Evolutionary conservation across 768 basidiomycete species (phyloP).

Genomic region (Rhizopogon vinicolor): DNA sequence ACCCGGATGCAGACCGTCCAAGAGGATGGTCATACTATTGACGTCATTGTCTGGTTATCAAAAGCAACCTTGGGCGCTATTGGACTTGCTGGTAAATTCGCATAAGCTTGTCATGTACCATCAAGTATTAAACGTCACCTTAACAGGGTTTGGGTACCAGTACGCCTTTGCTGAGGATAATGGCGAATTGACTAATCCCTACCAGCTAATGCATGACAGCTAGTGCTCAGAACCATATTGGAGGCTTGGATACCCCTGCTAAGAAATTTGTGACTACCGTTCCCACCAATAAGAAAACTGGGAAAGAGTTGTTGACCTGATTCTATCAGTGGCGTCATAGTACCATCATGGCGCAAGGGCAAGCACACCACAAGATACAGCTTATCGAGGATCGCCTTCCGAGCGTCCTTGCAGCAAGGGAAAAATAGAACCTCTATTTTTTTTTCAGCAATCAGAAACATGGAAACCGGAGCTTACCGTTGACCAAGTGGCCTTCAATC

Average conservation of each 20-base stretch:
- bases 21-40: constrained; percentile 28
- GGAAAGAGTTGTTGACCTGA: neutral
- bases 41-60: constrained; percentile 62
- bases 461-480: constrained; percentile 1
- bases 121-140: neutral
- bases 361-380: constrained; percentile 40
- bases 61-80: constrained; percentile 75
- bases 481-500: constrained; percentile 53
- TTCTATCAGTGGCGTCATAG: constrained; percentile 40
- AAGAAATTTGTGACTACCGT: constrained; percentile 38
- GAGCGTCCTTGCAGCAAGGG: constrained; percentile 22
- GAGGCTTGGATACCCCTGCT: constrained; percentile 56
- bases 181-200: constrained; percentile 55
- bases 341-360: constrained; percentile 37
- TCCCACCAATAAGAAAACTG: neutral
- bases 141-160: constrained; percentile 48
- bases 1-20: constrained; percentile 29
- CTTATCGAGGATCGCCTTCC: constrained; percentile 47
- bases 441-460: neutral
- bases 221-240: constrained; percentile 48
- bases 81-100: constrained; percentile 52
- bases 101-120: neutral
- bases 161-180: constrained; percentile 44
- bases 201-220: constrained; percentile 40
- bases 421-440: constrained; percentile 48